Base-by-base conservation (phyloP, 2,329 filamentous ascomycete species). In the Emericellopsis cladophorae region DNA sequence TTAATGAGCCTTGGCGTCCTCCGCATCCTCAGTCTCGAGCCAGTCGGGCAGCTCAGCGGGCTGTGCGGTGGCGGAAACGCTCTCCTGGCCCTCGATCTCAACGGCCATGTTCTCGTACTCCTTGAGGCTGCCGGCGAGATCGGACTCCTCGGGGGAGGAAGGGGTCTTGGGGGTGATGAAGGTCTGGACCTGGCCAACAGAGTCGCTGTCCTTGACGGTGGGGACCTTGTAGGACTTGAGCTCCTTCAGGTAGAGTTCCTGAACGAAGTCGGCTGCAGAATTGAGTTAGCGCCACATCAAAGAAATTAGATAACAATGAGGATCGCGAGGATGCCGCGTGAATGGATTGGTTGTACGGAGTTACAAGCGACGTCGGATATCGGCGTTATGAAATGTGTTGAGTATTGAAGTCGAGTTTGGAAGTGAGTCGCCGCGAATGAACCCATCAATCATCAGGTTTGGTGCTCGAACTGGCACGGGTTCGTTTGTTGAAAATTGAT, bases 191-290 rank as follows among this genome's bases (percentile, higher is more conserved):
- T 94, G 84, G 60, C 86, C 89, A 54, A 90, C 82, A 59, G 89
- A 72, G 59, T 96, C 92, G 55, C 78, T 77, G 49, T 87, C 74
- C 75, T 95, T 95, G 68, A 90, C 62, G 51, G 79, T 71, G 43
- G 84, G 72, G 49, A 81, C 71, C 78, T 96, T 96, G 83, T 95
- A 96, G 67, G 79, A 78, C 71, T 90, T 92, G 61, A 98, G 80
- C 69, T 96, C 89, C 65, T 82, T 84, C 54, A 98, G 80, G 76
- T 98, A 98, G 60, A 98, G 78, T 63, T 96, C 90, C 70, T 96
- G 92, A 55, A 98, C 86, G 57, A 95, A 79, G 66, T 98, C 92
- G 79, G 86, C 92, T 96, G 60, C 6, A 7, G 26, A 3, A 4
- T 12, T 9, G 4, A 29, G 12, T 29, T 29, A 29, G 26, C 26